Percentiles rank a stretch among this genome's conserved stretches.
These are phyloP conservation scores for Neoboletus magnificus DNA, from an alignment of 768 basidiomycete species.

Conservation along the genomic window DNA sequence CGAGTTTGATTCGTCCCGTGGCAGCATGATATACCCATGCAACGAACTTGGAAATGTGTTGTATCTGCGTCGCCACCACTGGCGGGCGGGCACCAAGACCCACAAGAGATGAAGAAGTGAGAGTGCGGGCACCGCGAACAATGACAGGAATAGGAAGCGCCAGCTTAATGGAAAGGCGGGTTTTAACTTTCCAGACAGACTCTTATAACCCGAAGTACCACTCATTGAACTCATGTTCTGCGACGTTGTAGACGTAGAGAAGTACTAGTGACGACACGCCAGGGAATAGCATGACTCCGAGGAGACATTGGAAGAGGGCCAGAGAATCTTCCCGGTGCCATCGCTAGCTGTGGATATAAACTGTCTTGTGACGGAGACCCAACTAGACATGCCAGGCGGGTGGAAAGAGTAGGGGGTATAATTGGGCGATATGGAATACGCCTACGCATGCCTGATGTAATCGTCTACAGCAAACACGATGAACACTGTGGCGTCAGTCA, in stretches of 20 bases:
- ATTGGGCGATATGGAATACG: not conserved
- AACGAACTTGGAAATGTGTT: not conserved
- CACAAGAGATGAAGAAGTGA: constrained; percentile 6
- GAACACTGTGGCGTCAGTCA: not conserved
- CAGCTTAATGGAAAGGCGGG: constrained; percentile 19
- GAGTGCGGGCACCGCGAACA: constrained; percentile 14
- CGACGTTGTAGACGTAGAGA: constrained; percentile 1
- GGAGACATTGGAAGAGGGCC: not conserved
- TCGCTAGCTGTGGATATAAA: not conserved
- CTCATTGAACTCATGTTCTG: constrained; percentile 6
- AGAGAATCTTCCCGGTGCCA: not conserved
- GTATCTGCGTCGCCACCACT: not conserved
- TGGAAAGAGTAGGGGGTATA: not conserved
- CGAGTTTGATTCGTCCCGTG: constrained; percentile 5
- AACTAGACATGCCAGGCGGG: constrained; percentile 6
- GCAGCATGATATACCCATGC: constrained; percentile 10
- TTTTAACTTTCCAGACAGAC: constrained; percentile 15
- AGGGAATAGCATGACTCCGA: not conserved
- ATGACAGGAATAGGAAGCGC: constrained; percentile 12
- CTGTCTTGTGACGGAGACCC: not conserved
- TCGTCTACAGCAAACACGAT: not conserved
- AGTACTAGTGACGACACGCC: not conserved
- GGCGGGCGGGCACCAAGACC: not conserved
- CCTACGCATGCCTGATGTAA: not conserved
- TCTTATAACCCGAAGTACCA: constrained; percentile 4